Evolutionary conservation across 805 yeast genomes (phyloP), one percentile per base, ranked within the genome.

Genomic region (Isabelozyma rhagii): DNA sequence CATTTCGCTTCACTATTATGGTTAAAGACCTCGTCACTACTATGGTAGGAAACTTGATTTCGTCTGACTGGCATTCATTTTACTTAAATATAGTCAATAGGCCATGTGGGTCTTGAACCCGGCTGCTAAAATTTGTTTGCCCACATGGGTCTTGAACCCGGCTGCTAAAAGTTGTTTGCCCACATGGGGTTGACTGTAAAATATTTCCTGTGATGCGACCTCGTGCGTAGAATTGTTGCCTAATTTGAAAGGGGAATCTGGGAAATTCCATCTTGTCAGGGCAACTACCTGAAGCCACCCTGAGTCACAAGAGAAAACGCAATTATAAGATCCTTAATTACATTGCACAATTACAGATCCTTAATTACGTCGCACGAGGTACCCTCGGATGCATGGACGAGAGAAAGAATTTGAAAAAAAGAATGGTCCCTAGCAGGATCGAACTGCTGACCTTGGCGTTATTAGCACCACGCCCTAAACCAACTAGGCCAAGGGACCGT

Each of bases 351-450:
- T 38, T 13, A 13, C 40, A 38, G 13, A 38, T 7, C 2, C 17
- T 38, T 14, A n/a, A 13, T 9, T 7, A 7, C n/a, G 17, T 11
- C 9, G 15, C 15, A 39, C 17, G 18, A 10, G 9, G 18, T n/a
- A 39, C 18, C 41, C 13, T 6, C 39, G 14, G 14, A 4, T n/a
- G 39, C 9, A 10, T 39, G 21, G 25, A 4, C 25, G 6, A 21
- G 4, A 39, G 3, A 11, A 39, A 17, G 3, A 8, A 27, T 5
- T 17, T 17, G 2, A 41, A 41, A 45, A 50, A 64, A 59, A 43
- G 59, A 69, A 62, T 83, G 89, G 82, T 83, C 87, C 87, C 87
- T 83, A 82, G 87, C 89, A 81, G 89, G 89, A 82, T 83, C 89
- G 89, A 83, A 83, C 89, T 81, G 89, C 87, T 82, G 89, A 83